These are phyloP conservation scores for Parastagonospora nodorum DNA, from an alignment of 2,329 filamentous ascomycete species.

Conservation along the genomic window DNA sequence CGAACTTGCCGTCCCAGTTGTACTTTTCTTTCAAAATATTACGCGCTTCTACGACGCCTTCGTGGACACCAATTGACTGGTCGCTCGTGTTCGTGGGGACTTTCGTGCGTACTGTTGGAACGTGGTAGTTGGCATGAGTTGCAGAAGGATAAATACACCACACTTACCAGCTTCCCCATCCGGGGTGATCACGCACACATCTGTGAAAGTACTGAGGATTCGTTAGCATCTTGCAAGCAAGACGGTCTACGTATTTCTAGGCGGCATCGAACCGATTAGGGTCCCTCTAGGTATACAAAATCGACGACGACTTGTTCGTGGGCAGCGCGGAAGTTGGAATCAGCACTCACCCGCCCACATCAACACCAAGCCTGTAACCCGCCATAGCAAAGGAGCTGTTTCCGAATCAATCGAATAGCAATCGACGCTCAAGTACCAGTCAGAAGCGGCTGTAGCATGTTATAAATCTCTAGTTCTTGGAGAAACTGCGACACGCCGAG, in stretches of 20 bases:
- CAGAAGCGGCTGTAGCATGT: slow-evolving; percentile 10
- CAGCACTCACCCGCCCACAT: slow-evolving; percentile 42
- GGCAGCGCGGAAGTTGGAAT: background rate
- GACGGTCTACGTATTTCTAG: background rate
- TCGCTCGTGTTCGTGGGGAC: slow-evolving; percentile 53
- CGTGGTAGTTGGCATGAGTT: too few species aligned
- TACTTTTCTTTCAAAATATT: slow-evolving; percentile 46
- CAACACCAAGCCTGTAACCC: slow-evolving; percentile 41
- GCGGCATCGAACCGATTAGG: too few species aligned
- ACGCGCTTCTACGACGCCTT: slow-evolving; percentile 52
- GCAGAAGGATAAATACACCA: too few species aligned
- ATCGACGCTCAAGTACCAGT: background rate
- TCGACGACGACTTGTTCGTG: too few species aligned
- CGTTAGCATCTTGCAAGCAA: slow-evolving; percentile 11
- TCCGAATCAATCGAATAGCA: background rate
- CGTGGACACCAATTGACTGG: slow-evolving; percentile 55
- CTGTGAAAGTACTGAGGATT: slow-evolving; percentile 52
- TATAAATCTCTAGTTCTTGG: slow-evolving; percentile 2
- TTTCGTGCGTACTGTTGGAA: slow-evolving; percentile 48
- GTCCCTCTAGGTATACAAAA: too few species aligned
- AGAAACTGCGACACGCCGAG: background rate
- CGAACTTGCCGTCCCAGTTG: slow-evolving; percentile 52
- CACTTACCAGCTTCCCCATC: slow-evolving; percentile 38
- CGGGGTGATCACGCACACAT: slow-evolving; percentile 55
- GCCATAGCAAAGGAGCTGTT: slow-evolving; percentile 4